These are phyloP conservation scores for Carex myosuroides DNA, from an alignment of 176 grass and related monocot species.

Conservation along the genomic window DNA sequence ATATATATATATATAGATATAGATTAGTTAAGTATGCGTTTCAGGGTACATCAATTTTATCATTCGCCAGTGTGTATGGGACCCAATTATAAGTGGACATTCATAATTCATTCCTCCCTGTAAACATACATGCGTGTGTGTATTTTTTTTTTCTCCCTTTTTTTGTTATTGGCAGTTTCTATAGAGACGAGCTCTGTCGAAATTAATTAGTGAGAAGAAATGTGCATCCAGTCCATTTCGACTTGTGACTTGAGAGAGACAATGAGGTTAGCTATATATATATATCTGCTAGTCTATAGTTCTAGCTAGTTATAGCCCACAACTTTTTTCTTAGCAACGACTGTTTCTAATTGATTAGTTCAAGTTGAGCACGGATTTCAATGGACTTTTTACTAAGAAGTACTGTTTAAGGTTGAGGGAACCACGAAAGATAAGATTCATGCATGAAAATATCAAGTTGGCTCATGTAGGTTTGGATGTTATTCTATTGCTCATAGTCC, in stretches of 20 bases:
- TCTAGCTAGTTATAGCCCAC: not conserved
- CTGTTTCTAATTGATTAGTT: not conserved
- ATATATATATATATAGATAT: not conserved
- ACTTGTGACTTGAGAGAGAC: not conserved
- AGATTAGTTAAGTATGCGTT: not conserved
- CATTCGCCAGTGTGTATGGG: slow-evolving; percentile 13
- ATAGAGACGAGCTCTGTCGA: not conserved
- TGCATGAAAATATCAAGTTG: not conserved
- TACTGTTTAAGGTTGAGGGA: not conserved
- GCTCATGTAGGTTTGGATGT: not conserved
- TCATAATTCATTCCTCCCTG: not conserved
- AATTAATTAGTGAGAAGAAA: not conserved
- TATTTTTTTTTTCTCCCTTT: too few relatives aligned
- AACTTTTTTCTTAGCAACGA: not conserved
- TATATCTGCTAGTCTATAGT: too few relatives aligned
- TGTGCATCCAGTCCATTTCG: not conserved
- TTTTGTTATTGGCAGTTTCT: not conserved
- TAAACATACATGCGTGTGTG: not conserved
- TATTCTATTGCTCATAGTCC: not conserved
- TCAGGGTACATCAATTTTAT: not conserved
- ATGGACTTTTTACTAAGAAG: not conserved
- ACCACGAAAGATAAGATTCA: not conserved
- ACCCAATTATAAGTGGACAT: not conserved
- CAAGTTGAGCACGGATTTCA: not conserved
- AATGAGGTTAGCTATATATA: too few relatives aligned